Evolutionary conservation across 2,329 filamentous ascomycete species (phyloP), one percentile per base, ranked within the genome.

Genomic region (Penicillium sp.): DNA sequence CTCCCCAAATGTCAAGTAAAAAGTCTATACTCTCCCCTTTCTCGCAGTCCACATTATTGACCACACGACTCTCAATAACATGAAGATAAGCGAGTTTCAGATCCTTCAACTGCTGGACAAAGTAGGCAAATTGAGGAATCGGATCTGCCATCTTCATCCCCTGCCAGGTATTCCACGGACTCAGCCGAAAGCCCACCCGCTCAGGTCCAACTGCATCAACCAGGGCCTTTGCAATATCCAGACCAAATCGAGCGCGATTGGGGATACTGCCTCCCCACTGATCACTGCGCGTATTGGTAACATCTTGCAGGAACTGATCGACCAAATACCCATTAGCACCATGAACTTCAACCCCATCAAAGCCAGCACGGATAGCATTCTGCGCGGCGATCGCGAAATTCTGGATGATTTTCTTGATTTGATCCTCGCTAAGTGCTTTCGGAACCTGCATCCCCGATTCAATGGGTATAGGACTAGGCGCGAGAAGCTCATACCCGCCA

Each of bases 361-460:
- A 85, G 82, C 1, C 78, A 73, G 49, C 81, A 78, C 26, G 68
- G 17, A 40, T 40, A 7, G 36, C 36, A 12, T 26, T 24, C 21
- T 26, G n/a, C 8, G 36, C 21, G 3, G 36, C 21, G 1, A 5
- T 10, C 8, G 4, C 13, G 9, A 40, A 40, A 3, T 24, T 3
- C 8, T n/a, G 12, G n/a, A 40, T 40, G 4, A 26, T 26, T 3
- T 3, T 4, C 4, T 26, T 2, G n/a, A 40, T 40, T 12, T 40
- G 18, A 15, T 40, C 21, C 8, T 17, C 21, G 3, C 13, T 40
- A 3, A 40, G 4, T 15, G 6, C 36, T 10, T 8, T 7, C 1
- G 36, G 36, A 13, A 40, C 18, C 2, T 1, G 13, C 7, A 2
- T n/a, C 1, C 13, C 20, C 3, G 3, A 1, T 8, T 40, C 21